A percentile compares a stretch with the other conserved stretches of the same genome.
Evolutionary conservation across 2,329 filamentous ascomycete genomes (phyloP).

Genomic region (Fusarium mangiferae): DNA sequence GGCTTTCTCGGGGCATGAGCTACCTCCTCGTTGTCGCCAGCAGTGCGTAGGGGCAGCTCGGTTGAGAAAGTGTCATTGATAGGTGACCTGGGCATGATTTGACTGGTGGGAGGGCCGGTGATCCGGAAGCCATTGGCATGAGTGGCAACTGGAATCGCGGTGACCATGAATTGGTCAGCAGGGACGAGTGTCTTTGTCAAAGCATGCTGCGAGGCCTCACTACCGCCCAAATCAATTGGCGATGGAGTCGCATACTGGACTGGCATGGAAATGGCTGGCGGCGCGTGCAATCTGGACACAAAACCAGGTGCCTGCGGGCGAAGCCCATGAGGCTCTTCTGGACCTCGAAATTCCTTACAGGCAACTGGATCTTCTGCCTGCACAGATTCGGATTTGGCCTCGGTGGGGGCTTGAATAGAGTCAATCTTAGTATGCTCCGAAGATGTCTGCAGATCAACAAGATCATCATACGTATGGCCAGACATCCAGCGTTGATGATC

Average conservation of each 20-base stretch:
- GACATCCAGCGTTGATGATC: constrained; percentile 53
- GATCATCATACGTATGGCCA: constrained; percentile 31
- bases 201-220: neutral
- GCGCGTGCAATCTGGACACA: neutral
- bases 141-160: neutral
- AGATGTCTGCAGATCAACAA: neutral
- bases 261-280: neutral
- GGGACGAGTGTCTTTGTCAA: neutral
- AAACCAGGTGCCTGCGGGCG: constrained; percentile 36
- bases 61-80: neutral
- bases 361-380: neutral
- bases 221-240: neutral
- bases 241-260: neutral
- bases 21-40: neutral
- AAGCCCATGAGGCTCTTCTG: constrained; percentile 22
- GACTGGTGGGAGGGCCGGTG: constrained; percentile 29
- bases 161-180: neutral
- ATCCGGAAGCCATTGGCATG: neutral
- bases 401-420: neutral
- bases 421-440: neutral
- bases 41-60: neutral
- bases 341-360: constrained; percentile 14
- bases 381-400: neutral
- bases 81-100: constrained; percentile 16
- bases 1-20: constrained; percentile 12